A percentile compares a stretch with the other conserved stretches of the same genome.
Evolutionary conservation across 306 rosid genomes (phyloP).

Genomic region (Cicer arietinum): DNA sequence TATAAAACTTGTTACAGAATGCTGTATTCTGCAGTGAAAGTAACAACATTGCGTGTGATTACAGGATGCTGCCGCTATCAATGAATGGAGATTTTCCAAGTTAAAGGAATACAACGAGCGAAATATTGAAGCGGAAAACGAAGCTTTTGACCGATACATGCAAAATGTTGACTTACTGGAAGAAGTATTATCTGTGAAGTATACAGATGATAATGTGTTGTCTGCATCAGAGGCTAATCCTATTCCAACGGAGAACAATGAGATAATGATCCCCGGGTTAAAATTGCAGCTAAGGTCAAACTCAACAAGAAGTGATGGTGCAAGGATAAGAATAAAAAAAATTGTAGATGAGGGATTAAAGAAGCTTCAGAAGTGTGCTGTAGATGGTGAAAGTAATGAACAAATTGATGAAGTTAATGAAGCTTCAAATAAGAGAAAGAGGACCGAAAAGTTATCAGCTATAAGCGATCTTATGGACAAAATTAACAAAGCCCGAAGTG

Average conservation of each 20-base stretch:
- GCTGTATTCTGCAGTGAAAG: slow-evolving; percentile 32
- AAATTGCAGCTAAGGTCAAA: slow-evolving; percentile 73
- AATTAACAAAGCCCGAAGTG: slow-evolving; percentile 83
- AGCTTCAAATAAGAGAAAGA: slow-evolving; percentile 53
- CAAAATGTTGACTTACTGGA: slow-evolving; percentile 78
- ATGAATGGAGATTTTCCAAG: slow-evolving; percentile 97
- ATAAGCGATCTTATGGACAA: slow-evolving; percentile 76
- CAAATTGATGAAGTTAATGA: slow-evolving; percentile 54
- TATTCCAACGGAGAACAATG: slow-evolving; percentile 55
- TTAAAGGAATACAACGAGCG: slow-evolving; percentile 77
- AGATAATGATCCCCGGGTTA: slow-evolving; percentile 55
- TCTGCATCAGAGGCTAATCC: slow-evolving; percentile 49
- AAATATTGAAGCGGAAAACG: slow-evolving; percentile 77
- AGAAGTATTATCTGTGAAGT: slow-evolving; percentile 73
- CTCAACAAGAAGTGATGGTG: slow-evolving; percentile 56
- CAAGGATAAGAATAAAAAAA: slow-evolving; percentile 66
- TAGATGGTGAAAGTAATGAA: slow-evolving; percentile 50
- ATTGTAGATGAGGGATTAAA: slow-evolving; percentile 75
- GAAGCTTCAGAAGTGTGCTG: slow-evolving; percentile 57
- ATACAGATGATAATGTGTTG: slow-evolving; percentile 57
- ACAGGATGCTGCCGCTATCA: slow-evolving; percentile 87
- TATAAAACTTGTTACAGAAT: slow-evolving; percentile 18
- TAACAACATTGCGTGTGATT: slow-evolving; percentile 52
- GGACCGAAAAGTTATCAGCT: slow-evolving; percentile 61
- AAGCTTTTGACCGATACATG: slow-evolving; percentile 90